Evolutionary conservation across 306 rosid genomes (phyloP).

Genomic region (Cucurbita argyrosperma): DNA sequence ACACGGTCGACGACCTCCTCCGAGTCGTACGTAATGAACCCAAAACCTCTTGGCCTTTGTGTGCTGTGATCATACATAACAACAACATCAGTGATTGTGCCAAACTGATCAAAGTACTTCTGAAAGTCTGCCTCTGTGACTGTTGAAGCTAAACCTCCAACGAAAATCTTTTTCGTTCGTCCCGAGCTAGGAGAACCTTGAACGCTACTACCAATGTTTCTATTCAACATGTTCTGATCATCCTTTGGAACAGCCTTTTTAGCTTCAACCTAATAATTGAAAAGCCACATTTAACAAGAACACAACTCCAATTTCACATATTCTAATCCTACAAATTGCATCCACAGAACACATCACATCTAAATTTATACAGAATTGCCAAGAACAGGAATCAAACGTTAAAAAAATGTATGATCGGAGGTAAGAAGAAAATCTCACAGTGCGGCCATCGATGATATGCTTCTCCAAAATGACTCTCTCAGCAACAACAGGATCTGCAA

Average conservation of each 20-base stretch:
- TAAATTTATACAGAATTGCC: not conserved
- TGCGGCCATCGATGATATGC: constrained; percentile 83
- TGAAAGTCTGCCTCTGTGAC: constrained; percentile 74
- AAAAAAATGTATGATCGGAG: not conserved
- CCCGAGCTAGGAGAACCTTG: constrained; percentile 70
- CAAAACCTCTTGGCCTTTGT: constrained; percentile 91
- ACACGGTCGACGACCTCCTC: constrained; percentile 86
- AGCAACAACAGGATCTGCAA: constrained; percentile 77
- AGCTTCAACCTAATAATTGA: constrained; percentile 75
- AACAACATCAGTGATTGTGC: constrained; percentile 70
- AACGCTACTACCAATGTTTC: constrained; percentile 25
- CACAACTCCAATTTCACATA: not conserved
- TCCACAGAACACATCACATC: not conserved
- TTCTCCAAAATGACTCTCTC: constrained; percentile 79
- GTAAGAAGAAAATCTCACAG: constrained; percentile 34
- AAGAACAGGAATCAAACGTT: constrained; percentile 6
- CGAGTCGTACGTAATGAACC: constrained; percentile 85
- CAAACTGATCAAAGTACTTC: constrained; percentile 77
- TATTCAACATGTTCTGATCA: constrained; percentile 49
- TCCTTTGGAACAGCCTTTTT: constrained; percentile 96
- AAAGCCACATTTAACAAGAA: not conserved
- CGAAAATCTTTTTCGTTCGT: constrained; percentile 77
- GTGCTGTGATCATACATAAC: constrained; percentile 97
- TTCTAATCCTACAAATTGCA: not conserved
- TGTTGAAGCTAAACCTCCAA: constrained; percentile 83